Conservation (phyloP, 108 stramenopile species). For the Ochromonas danica region DNA sequence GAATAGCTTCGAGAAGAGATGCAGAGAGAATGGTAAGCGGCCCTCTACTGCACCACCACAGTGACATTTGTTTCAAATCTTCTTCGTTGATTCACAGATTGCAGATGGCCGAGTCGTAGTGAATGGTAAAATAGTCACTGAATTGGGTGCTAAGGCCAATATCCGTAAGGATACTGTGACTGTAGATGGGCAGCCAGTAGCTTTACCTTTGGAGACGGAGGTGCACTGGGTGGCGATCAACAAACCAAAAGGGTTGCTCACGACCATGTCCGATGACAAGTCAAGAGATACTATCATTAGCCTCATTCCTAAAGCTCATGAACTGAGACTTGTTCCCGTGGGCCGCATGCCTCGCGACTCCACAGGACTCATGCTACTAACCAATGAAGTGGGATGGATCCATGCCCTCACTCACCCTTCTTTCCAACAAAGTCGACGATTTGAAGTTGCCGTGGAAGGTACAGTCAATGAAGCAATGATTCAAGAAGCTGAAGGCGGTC, state of each 20-base stretch:
- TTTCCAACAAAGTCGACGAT: conserved; percentile 34
- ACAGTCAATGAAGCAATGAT: neutral
- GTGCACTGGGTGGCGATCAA: conserved; percentile 23
- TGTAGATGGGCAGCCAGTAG: conserved; percentile 24
- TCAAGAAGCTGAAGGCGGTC: neutral
- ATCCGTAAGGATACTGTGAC: neutral
- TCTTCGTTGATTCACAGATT: no score
- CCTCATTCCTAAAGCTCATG: conserved; percentile 5
- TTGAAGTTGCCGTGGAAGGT: conserved; percentile 35
- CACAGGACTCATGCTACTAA: conserved; percentile 47
- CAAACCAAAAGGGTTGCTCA: conserved; percentile 35
- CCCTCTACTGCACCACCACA: no score
- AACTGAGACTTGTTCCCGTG: conserved; percentile 48
- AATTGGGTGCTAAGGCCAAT: conserved; percentile 19
- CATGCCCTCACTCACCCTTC: conserved; percentile 55
- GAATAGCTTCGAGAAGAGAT: neutral
- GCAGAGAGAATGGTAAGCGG: conserved; percentile 6
- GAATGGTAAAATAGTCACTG: conserved; percentile 26
- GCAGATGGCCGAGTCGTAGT: conserved; percentile 47
- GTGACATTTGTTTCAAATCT: no score
- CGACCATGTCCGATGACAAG: conserved; percentile 20
- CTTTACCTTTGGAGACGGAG: neutral
- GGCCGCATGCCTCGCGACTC: conserved; percentile 49
- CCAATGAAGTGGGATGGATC: conserved; percentile 55
- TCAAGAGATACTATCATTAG: conserved; percentile 17